Base-by-base conservation (phyloP, 73 alveolate genomes). In the Durusdinium trenchii region DNA sequence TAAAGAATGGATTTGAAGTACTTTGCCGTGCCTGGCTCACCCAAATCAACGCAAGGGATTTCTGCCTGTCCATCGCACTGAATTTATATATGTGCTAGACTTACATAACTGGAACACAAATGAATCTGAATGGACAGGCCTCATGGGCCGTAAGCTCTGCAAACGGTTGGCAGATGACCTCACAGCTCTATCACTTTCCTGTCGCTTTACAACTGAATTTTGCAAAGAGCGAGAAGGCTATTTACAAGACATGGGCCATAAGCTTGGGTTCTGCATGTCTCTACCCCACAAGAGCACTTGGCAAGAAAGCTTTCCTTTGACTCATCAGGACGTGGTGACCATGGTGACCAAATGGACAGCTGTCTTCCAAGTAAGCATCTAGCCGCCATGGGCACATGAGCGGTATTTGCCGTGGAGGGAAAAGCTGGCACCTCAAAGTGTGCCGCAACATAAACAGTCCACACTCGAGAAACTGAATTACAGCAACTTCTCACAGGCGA, bases 331-430 rank as follows among this genome's bases (percentile, higher is more conserved):
- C n/a, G n/a, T n/a, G n/a, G n/a, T n/a, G n/a, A n/a, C n/a, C n/a
- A n/a, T n/a, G n/a, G n/a, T n/a, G n/a, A n/a, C n/a, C n/a, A n/a
- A n/a, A n/a, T n/a, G n/a, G n/a, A n/a, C n/a, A n/a, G n/a, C n/a
- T n/a, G n/a, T n/a, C n/a, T n/a, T n/a, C n/a, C n/a, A n/a, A n/a
- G 71, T 48, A 67, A 48, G 91, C 69, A 81, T 81, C 71, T 5
- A 35, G 30, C 96, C 47, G 96, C 96, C 96, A 89, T 89, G 86
- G 96, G 96, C 48, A 89, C 83, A 32, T 89, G 96, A 36, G 96
- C 96, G 6, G 96, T 89, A 42, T 89, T 89, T 32, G 96, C 96
- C 62, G 96, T 89, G 20, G 96, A 89, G 51, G 96, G 96, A 52
- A 40, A 89, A 43, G 96, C 96, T 40, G 96, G 96, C 54, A 89